Evolutionary conservation across 331 rosid species (phyloP), one percentile per base, ranked within the genome.

Genomic region (Spiraea crenata): DNA sequence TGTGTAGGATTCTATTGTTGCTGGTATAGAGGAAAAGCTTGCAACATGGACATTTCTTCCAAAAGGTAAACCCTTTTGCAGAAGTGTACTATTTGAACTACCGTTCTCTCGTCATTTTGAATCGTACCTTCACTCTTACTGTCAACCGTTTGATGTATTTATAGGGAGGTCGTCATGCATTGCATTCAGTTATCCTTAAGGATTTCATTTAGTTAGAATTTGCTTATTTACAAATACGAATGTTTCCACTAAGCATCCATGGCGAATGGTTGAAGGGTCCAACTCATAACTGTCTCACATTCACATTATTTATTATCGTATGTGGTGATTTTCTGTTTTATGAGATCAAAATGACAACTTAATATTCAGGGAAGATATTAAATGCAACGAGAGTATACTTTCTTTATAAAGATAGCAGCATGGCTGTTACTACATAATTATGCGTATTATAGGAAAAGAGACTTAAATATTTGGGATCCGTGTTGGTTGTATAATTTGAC

Each of bases 41-140:
- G 75, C 99, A 63, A 65, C 99, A 0, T 95, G 93, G 99, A 88
- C 99, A 71, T 95, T 95, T 81, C 98, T 95, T 80, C 99, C 99
- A 19, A 95, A 89, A 89, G 99, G 99, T 95, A 81, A 55, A 59
- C 64, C 62, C 47, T 42, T 66, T 25, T 56, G 49, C 12, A 7
- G 55, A 45, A 70, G 59, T 60, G 9, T 57, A 31, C 13, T 41
- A 42, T 54, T 52, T 45, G 8, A 13, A 14, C 42, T 63, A 15
- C 9, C 3, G 17, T 63, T 52, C 10, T 4, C 40, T 16, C 5
- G 9, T 54, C 17, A 11, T 25, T 44, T 42, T 41, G 37, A 69
- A 35, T 42, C 3, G 42, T 69, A 0, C 20, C 20, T 7, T n/a
- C 38, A 57, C 31, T 57, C 35, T 7, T 35, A 10, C 54, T 5